Evolutionary conservation across 129 eudicot species (phyloP).

Genomic region (Flaveria linearis): DNA sequence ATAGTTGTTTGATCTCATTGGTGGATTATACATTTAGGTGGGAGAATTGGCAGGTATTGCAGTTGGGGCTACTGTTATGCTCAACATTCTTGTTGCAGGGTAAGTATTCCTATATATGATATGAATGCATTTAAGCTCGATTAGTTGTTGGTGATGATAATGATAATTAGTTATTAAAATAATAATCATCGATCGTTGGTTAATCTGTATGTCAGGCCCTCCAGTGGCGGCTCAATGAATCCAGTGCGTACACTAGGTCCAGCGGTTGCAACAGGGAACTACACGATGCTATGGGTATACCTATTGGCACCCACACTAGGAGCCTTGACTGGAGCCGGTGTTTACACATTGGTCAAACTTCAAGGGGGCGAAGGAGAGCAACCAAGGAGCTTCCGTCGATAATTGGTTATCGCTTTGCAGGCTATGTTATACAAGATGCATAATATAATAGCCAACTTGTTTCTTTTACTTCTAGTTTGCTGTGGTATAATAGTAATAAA

Average conservation of each 20-base stretch:
- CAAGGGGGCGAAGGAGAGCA: constrained; percentile 51
- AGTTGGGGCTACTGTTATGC: constrained; percentile 91
- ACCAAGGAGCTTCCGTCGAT: constrained; percentile 83
- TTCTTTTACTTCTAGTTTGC: background rate
- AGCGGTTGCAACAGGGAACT: constrained; percentile 87
- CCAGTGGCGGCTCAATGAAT: constrained; percentile 93
- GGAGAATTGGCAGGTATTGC: constrained; percentile 94
- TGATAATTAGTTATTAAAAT: background rate
- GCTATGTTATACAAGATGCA: constrained; percentile 7
- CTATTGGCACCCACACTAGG: constrained; percentile 86
- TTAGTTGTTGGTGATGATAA: too few species aligned
- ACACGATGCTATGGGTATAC: constrained; percentile 73
- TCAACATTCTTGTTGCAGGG: constrained; percentile 91
- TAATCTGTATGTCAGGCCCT: constrained; percentile 49
- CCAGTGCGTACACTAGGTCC: constrained; percentile 92
- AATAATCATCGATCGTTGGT: background rate
- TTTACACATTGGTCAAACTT: constrained; percentile 74
- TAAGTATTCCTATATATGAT: constrained; percentile 27
- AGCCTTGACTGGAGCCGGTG: constrained; percentile 76
- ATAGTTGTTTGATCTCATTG: background rate
- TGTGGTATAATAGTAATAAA: constrained; percentile 26
- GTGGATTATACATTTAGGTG: constrained; percentile 47
- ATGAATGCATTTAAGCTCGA: background rate
- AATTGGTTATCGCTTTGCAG: constrained; percentile 7
- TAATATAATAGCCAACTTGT: background rate